phyloP scores from a whole-genome alignment of 805 yeast genomes.

The Torulaspora maleeae region DNA sequence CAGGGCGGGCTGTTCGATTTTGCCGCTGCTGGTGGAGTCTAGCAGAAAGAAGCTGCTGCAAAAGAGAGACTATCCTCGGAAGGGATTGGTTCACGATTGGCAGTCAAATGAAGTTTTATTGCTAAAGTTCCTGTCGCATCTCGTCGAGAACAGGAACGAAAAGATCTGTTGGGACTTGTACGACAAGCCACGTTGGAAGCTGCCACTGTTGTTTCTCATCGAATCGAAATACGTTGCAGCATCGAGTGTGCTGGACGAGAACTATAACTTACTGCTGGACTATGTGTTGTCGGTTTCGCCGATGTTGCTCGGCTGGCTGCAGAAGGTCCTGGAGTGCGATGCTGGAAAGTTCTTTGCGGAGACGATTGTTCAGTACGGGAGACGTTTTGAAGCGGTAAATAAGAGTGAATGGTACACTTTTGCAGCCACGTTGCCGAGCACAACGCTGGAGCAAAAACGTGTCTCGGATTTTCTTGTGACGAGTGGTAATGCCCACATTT shows the following conservation, averaged over 20 bases:
- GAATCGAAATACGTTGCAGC: constrained; percentile 6
- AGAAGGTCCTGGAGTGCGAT: constrained; percentile 1
- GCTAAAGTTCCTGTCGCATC: constrained; percentile 14
- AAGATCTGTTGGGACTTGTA: constrained; percentile 8
- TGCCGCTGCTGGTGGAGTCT: constrained; percentile 9
- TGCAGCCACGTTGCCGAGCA: not conserved
- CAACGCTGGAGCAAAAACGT: not conserved
- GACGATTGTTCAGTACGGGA: constrained; percentile 12
- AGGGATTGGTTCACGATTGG: constrained; percentile 4
- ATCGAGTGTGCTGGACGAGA: constrained; percentile 14
- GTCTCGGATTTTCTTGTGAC: not conserved
- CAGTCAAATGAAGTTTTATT: constrained; percentile 7
- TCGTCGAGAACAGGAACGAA: constrained; percentile 15
- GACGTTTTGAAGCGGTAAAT: constrained; percentile 8
- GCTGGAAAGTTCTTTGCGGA: constrained; percentile 7
- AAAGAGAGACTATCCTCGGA: not conserved
- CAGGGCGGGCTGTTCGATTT: constrained; percentile 21
- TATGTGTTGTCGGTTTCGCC: constrained; percentile 17
- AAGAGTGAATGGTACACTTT: constrained; percentile 11
- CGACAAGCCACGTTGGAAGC: constrained; percentile 11
- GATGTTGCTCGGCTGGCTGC: constrained; percentile 9
- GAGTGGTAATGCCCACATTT: not conserved
- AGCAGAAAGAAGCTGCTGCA: not conserved
- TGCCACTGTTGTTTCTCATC: constrained; percentile 16
- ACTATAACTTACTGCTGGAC: constrained; percentile 18